A percentile compares a stretch with the other conserved stretches of the same genome.
Conservation (phyloP, 75 land plant species). For the Pseudotsuga menziesii region DNA sequence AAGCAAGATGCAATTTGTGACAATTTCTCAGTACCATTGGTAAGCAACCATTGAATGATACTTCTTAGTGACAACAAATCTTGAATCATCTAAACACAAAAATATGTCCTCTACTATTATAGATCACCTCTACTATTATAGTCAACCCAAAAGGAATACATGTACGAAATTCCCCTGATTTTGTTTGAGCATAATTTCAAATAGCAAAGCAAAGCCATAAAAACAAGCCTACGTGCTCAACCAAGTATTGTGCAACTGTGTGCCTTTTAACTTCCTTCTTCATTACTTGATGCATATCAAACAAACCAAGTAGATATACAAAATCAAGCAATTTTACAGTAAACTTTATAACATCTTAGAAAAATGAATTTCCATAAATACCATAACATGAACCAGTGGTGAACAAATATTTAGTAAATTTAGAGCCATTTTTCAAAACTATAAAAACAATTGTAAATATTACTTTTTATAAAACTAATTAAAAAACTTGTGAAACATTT, state of each 20-base stretch:
- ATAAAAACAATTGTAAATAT: not conserved
- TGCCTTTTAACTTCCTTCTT: conserved; percentile 53
- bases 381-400: not conserved
- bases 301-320: not conserved
- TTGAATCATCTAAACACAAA: conserved; percentile 49
- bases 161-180: conserved; percentile 19
- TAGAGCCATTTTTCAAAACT: not conserved
- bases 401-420: not conserved
- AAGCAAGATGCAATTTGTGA: conserved; percentile 49
- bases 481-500: not conserved
- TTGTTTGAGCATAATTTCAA: conserved; percentile 22
- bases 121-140: conserved; percentile 18
- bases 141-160: conserved; percentile 12
- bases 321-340: not conserved
- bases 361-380: not conserved
- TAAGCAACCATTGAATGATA: conserved; percentile 48
- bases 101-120: not conserved
- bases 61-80: conserved; percentile 43
- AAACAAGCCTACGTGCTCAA: conserved; percentile 64
- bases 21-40: conserved; percentile 58
- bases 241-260: conserved; percentile 37
- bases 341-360: not conserved
- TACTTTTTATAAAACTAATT: not conserved
- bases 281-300: conserved; percentile 43
- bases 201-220: conserved; percentile 78